Evolutionary conservation across 225 moss, liverwort and hornwort species (phyloP).

Genomic region (Neckera pumila): DNA sequence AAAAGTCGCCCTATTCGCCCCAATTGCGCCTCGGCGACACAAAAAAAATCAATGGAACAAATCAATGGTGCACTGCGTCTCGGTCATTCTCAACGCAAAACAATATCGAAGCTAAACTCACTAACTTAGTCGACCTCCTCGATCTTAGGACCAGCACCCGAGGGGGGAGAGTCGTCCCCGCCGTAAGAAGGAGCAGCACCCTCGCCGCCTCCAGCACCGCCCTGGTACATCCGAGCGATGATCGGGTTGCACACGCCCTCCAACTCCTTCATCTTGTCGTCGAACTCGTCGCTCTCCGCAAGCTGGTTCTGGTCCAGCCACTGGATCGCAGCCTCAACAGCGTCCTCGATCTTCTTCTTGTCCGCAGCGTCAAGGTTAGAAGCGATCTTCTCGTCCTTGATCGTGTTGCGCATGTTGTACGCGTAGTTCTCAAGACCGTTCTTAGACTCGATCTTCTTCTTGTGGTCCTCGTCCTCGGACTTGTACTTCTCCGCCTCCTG

Average conservation of each 20-base stretch:
- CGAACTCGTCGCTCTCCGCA: slow-evolving; percentile 52
- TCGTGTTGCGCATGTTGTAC: background rate
- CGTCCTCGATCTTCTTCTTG: slow-evolving; percentile 29
- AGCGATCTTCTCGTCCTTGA: slow-evolving; percentile 19
- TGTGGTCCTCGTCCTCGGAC: slow-evolving; percentile 23
- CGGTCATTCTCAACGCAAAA: background rate
- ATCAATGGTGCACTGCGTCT: background rate
- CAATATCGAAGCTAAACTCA: background rate
- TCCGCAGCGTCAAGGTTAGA: slow-evolving; percentile 1
- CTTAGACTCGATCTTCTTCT: slow-evolving; percentile 36
- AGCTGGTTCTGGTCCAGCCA: slow-evolving; percentile 66
- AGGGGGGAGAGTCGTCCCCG: slow-evolving; percentile 2
- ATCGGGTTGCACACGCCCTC: slow-evolving; percentile 44
- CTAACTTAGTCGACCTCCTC: slow-evolving; percentile 17
- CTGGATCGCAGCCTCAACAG: slow-evolving; percentile 19
- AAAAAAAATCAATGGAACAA: background rate
- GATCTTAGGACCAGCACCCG: slow-evolving; percentile 9
- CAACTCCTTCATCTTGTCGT: slow-evolving; percentile 31
- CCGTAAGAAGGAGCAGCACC: slow-evolving; percentile 27
- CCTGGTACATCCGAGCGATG: slow-evolving; percentile 65
- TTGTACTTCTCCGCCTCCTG: slow-evolving; percentile 29
- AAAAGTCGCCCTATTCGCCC: background rate
- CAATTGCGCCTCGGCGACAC: background rate
- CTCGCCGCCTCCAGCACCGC: slow-evolving; percentile 32
- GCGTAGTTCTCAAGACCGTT: slow-evolving; percentile 22